phyloP scores from a whole-genome alignment of 169 alveolate species.

The Babesia bigemina region DNA sequence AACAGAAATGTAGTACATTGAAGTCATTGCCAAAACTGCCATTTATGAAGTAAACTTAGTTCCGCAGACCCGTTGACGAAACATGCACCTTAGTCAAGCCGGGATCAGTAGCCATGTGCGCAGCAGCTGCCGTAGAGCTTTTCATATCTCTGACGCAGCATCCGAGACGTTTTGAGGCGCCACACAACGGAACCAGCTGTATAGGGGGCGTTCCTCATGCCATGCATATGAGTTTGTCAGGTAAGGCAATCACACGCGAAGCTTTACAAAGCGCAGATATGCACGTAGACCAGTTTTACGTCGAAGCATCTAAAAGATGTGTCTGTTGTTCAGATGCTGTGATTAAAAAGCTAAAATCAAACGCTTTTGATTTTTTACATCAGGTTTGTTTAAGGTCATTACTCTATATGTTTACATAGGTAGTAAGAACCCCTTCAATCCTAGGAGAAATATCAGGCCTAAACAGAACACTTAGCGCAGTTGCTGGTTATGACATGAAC shows the following conservation, averaged over 20 bases:
- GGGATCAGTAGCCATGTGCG: conserved; percentile 73
- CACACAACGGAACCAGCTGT: conserved; percentile 54
- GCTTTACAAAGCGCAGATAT: conserved; percentile 21
- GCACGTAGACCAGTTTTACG: conserved; percentile 44
- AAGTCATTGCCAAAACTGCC: too few relatives aligned
- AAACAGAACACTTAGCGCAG: conserved; percentile 6
- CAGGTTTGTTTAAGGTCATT: conserved; percentile 27
- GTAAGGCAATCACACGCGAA: background rate
- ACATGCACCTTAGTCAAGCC: conserved; percentile 73
- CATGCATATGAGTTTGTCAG: conserved; percentile 65
- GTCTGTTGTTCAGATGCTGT: conserved; percentile 73
- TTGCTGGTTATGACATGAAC: background rate
- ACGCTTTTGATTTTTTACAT: conserved; percentile 44
- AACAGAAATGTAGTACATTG: too few relatives aligned
- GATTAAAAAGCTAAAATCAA: conserved; percentile 33
- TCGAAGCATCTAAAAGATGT: conserved; percentile 68
- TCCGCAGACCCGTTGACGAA: conserved; percentile 71
- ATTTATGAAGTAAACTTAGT: background rate
- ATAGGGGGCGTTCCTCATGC: conserved; percentile 77
- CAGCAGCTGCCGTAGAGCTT: conserved; percentile 72
- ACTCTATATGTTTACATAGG: conserved; percentile 18
- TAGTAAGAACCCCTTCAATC: conserved; percentile 15
- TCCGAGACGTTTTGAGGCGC: conserved; percentile 68
- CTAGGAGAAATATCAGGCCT: conserved; percentile 40
- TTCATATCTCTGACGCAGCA: conserved; percentile 73